Evolutionary conservation across 1,284 basidiomycete species (phyloP).

Genomic region (Cryptococcus sp.): DNA sequence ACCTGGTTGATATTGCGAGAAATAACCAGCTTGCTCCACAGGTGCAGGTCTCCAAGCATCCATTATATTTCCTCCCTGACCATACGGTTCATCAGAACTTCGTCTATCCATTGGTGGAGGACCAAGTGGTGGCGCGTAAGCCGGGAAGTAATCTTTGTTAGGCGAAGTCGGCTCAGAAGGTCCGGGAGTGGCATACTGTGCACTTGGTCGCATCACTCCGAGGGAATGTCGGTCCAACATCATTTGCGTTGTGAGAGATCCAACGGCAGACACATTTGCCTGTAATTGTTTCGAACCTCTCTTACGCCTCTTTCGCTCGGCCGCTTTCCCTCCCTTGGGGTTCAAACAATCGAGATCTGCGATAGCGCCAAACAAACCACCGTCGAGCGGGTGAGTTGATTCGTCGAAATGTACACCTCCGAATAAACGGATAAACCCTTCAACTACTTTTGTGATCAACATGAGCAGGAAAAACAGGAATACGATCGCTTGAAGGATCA

Average conservation of each 20-base stretch:
- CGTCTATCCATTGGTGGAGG: constrained; percentile 27
- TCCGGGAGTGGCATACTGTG: constrained; percentile 20
- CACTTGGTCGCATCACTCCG: constrained; percentile 22
- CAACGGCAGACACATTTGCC: constrained; percentile 39
- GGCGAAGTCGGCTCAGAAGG: too few relatives aligned
- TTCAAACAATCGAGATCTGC: constrained; percentile 54
- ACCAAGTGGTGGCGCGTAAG: constrained; percentile 20
- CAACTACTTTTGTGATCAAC: constrained; percentile 76
- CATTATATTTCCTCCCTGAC: constrained; percentile 27
- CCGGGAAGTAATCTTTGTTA: constrained; percentile 14
- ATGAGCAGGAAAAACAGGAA: constrained; percentile 76
- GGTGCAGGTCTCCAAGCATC: constrained; percentile 37
- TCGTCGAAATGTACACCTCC: constrained; percentile 79
- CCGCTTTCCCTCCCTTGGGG: constrained; percentile 65
- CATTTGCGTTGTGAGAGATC: constrained; percentile 46
- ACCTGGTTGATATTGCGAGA: too few relatives aligned
- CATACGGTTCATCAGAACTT: constrained; percentile 23
- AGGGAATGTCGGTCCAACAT: constrained; percentile 48
- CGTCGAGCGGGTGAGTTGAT: constrained; percentile 71
- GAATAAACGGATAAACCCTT: constrained; percentile 73
- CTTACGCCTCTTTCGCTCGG: constrained; percentile 51
- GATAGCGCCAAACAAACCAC: constrained; percentile 73
- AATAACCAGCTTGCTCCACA: too few relatives aligned
- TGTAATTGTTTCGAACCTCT: constrained; percentile 39
- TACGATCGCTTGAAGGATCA: constrained; percentile 79